Evolutionary conservation across 495 filamentous ascomycete species (phyloP).

Genomic region (Neurospora sublineolata): DNA sequence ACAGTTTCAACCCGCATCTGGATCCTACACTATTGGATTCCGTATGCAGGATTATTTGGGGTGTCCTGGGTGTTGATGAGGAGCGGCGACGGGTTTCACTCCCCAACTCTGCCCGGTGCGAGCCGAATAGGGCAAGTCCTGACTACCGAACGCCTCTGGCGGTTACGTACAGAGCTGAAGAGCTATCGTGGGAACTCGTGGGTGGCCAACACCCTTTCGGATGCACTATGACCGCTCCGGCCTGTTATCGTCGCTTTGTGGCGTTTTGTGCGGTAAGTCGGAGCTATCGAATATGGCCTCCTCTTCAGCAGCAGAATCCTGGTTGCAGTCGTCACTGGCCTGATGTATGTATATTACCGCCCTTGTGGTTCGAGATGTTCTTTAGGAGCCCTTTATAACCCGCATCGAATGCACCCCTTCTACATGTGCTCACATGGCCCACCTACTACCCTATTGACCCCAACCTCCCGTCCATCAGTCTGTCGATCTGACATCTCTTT

Average conservation of each 20-base stretch:
- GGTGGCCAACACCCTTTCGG: background rate
- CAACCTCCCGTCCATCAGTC: background rate
- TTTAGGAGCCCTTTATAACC: conserved; percentile 3
- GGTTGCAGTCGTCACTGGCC: background rate
- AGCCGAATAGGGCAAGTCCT: background rate
- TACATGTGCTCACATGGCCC: background rate
- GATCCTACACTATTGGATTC: background rate
- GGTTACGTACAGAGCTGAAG: conserved; percentile 2
- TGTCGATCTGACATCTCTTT: background rate
- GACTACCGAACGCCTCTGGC: background rate
- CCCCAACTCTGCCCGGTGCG: background rate
- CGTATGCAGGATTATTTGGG: background rate
- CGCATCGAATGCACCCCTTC: background rate
- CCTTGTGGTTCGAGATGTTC: conserved; percentile 3
- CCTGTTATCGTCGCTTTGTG: background rate
- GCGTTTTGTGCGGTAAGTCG: background rate
- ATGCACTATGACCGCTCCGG: background rate
- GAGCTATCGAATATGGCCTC: background rate
- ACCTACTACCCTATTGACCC: background rate
- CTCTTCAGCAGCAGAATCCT: background rate
- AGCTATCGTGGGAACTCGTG: background rate
- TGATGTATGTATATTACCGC: background rate
- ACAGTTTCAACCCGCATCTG: background rate
- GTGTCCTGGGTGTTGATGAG: background rate
- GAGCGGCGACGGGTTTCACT: background rate